phyloP scores from a whole-genome alignment of 345 rosid species.

The Limnanthes douglasii region DNA sequence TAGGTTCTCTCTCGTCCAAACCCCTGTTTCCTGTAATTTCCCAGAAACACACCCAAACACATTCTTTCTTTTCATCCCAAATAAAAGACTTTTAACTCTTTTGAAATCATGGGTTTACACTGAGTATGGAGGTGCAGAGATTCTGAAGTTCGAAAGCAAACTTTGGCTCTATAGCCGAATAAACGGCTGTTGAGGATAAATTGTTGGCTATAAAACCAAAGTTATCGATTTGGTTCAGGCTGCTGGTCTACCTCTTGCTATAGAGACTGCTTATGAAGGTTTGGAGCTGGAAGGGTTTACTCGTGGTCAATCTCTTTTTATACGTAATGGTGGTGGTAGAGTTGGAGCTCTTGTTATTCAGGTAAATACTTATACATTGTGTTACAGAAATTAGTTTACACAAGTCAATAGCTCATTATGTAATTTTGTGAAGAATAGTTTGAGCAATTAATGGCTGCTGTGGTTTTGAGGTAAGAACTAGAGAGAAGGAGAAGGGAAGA shows the following conservation, averaged over 20 bases:
- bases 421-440: too few relatives aligned
- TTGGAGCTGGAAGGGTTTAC: conserved; percentile 67
- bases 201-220: conserved; percentile 71
- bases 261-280: conserved; percentile 85
- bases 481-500: too few relatives aligned
- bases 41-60: too few relatives aligned
- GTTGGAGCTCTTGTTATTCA: conserved; percentile 95
- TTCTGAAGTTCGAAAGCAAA: conserved; percentile 60
- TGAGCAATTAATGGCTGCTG: too few relatives aligned
- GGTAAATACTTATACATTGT: too few relatives aligned
- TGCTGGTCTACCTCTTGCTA: conserved; percentile 84
- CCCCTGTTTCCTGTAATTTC: too few relatives aligned
- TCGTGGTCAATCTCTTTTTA: conserved; percentile 67
- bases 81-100: too few relatives aligned
- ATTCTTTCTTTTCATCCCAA: too few relatives aligned
- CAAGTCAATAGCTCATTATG: too few relatives aligned
- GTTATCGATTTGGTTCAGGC: conserved; percentile 69
- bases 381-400: too few relatives aligned
- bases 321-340: conserved; percentile 83
- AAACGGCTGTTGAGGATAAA: conserved; percentile 81
- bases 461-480: too few relatives aligned
- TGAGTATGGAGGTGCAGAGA: conserved; percentile 78
- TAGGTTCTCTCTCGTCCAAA: too few relatives aligned
- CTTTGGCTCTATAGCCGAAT: conserved; percentile 76
- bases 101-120: conserved; percentile 84